phyloP scores from a whole-genome alignment of 1,139 yeast species.

The Geotrichum histeridarum region DNA sequence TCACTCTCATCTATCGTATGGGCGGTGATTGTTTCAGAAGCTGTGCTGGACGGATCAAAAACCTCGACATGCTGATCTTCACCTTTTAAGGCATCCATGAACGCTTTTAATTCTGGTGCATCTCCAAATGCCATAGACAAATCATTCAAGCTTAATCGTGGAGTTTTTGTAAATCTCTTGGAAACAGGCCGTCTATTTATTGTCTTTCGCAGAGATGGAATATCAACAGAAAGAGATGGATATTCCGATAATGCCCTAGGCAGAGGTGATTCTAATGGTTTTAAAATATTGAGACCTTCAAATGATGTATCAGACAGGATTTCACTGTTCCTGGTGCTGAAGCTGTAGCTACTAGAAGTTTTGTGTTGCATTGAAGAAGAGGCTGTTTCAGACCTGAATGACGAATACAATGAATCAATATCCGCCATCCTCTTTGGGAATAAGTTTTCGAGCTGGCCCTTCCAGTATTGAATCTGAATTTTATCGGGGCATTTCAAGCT shows the following conservation, averaged over 20 bases:
- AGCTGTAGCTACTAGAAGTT: constrained; percentile 4
- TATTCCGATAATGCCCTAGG: background rate
- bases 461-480: constrained; percentile 7
- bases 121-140: constrained; percentile 6
- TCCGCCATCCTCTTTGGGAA: background rate
- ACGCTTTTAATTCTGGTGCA: constrained; percentile 11
- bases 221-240: background rate
- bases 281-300: constrained; percentile 14
- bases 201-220: background rate
- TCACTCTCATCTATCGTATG: background rate
- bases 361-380: too few relatives aligned
- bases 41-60: too few relatives aligned
- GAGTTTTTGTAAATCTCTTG: too few relatives aligned
- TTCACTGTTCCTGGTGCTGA: constrained; percentile 12
- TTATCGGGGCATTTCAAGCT: constrained; percentile 2
- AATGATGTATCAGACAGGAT: constrained; percentile 10
- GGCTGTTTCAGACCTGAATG: background rate
- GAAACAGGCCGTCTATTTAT: too few relatives aligned
- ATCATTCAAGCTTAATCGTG: too few relatives aligned
- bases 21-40: too few relatives aligned
- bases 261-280: background rate
- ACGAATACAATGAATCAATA: background rate
- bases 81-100: background rate
- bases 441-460: background rate
- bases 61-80: background rate